A percentile compares a stretch with the other conserved stretches of the same genome.
phyloP scores from a whole-genome alignment of 2,329 filamentous ascomycete species.

The Sarocladiaceae sp. region DNA sequence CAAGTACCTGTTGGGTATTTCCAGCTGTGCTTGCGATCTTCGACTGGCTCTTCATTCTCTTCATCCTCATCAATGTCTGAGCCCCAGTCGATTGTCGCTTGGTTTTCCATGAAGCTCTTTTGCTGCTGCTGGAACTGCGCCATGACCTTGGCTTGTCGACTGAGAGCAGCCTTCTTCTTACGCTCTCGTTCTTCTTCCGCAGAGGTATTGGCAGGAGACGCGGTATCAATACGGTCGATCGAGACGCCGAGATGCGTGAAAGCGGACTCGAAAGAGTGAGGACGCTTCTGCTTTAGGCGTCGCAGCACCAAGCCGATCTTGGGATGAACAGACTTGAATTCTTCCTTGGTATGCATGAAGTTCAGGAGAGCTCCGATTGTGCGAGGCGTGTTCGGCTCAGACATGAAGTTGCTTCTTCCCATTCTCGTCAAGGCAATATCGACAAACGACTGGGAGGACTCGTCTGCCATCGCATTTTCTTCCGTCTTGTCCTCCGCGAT shows the following conservation, averaged over 20 bases:
- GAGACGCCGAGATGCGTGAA: conserved; percentile 62
- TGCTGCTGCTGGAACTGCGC: conserved; percentile 97
- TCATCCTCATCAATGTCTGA: conserved; percentile 72
- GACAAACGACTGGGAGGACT: conserved; percentile 63
- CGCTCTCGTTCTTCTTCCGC: conserved; percentile 71
- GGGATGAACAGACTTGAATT: conserved; percentile 76
- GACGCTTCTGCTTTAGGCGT: conserved; percentile 79
- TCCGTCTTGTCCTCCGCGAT: conserved; percentile 73
- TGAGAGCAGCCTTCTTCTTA: conserved; percentile 87
- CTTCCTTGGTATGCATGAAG: conserved; percentile 60
- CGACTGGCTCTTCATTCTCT: conserved; percentile 59
- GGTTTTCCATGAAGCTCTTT: conserved; percentile 87
- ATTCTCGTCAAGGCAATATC: conserved; percentile 62
- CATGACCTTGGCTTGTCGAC: conserved; percentile 91
- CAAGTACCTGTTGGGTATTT: conserved; percentile 92
- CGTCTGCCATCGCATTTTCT: conserved; percentile 45
- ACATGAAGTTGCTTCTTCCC: conserved; percentile 58
- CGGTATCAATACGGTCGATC: conserved; percentile 75
- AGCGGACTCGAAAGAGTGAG: conserved; percentile 65
- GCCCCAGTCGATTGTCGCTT: conserved; percentile 84
- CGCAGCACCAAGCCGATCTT: conserved; percentile 82
- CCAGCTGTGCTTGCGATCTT: conserved; percentile 65
- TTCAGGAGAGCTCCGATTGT: conserved; percentile 63
- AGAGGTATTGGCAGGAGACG: conserved; percentile 68
- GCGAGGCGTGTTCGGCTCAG: conserved; percentile 50